Percentiles rank a stretch among this genome's conserved stretches.
Conservation (phyloP, 768 basidiomycete genomes). For the Brasilioporus rufonigricans region DNA sequence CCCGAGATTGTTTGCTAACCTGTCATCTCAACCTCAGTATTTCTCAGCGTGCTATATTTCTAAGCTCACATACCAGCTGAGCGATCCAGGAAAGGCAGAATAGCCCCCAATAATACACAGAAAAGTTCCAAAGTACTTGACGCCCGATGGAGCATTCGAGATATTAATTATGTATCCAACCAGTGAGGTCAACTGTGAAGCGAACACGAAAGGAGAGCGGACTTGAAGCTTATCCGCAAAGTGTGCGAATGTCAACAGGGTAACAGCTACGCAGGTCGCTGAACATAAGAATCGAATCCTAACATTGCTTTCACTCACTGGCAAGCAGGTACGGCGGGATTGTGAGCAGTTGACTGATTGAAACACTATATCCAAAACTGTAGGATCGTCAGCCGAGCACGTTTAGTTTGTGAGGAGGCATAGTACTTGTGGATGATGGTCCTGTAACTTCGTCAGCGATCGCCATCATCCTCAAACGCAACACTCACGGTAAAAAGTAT, state of each 20-base stretch:
- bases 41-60: too few relatives aligned
- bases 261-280: not conserved
- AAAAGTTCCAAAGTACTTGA: slow-evolving; percentile 6
- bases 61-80: not conserved
- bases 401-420: not conserved
- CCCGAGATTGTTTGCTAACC: slow-evolving; percentile 1
- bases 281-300: not conserved
- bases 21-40: not conserved
- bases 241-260: not conserved
- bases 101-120: not conserved
- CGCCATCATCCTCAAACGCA: not conserved
- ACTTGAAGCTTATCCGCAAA: slow-evolving; percentile 1
- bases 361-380: not conserved
- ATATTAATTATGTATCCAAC: slow-evolving; percentile 1
- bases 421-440: not conserved
- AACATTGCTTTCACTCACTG: not conserved
- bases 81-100: not conserved
- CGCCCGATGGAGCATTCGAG: not conserved
- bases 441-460: not conserved
- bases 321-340: not conserved
- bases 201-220: not conserved
- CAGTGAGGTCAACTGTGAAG: not conserved
- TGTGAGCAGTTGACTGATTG: slow-evolving; percentile 1
- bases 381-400: not conserved
- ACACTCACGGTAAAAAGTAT: slow-evolving; percentile 3